Evolutionary conservation across 495 filamentous ascomycete genomes (phyloP).

Genomic region (Tricharina praecox): DNA sequence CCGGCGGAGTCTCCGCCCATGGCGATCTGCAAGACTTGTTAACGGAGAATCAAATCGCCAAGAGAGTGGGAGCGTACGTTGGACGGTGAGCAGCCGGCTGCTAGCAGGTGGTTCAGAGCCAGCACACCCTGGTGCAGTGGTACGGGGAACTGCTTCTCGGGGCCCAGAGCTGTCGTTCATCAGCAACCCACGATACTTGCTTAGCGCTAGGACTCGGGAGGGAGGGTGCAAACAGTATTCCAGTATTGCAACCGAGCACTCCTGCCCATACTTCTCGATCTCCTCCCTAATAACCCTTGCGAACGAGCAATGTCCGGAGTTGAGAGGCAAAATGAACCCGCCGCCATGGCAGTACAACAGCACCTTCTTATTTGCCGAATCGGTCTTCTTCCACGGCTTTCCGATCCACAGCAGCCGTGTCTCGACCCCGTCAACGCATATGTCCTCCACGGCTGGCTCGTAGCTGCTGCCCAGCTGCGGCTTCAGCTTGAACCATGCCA

Average conservation of each 20-base stretch:
- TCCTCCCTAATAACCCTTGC: neutral
- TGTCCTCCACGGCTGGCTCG: neutral
- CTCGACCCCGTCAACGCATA: neutral
- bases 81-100: neutral
- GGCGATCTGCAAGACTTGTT: constrained; percentile 29
- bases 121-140: neutral
- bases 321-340: neutral
- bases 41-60: too few relatives aligned
- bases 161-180: neutral
- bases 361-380: neutral
- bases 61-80: neutral
- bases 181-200: neutral
- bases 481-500: neutral
- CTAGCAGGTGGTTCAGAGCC: constrained; percentile 3
- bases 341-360: constrained; percentile 2
- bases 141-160: neutral
- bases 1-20: constrained; percentile 50
- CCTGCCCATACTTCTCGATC: neutral
- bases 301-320: neutral
- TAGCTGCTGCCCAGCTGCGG: neutral
- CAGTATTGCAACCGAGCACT: neutral
- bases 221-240: constrained; percentile 4
- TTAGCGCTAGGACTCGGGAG: neutral
- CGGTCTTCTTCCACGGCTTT: neutral
- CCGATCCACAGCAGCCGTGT: constrained; percentile 3